These are phyloP conservation scores for Solanum aculeatissimum DNA, from an alignment of 305 asterid genomes.

Conservation along the genomic window DNA sequence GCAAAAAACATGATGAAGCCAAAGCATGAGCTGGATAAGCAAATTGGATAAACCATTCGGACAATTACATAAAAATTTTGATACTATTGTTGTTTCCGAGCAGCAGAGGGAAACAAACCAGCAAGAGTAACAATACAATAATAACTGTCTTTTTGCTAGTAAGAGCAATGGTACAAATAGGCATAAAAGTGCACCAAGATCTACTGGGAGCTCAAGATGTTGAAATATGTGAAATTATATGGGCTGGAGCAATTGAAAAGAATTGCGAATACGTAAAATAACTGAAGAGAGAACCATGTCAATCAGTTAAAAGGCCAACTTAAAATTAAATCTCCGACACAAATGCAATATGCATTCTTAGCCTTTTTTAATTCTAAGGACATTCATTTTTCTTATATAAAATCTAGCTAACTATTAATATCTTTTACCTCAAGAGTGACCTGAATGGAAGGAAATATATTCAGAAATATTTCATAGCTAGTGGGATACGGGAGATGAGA, in stretches of 20 bases:
- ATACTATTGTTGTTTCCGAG: neutral
- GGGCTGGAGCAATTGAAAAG: neutral
- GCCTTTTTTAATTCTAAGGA: neutral
- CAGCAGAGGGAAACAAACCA: neutral
- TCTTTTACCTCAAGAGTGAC: neutral
- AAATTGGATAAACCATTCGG: neutral
- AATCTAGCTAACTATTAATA: neutral
- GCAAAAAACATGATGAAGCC: slow-evolving; percentile 19
- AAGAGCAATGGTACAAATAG: neutral
- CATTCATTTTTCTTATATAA: neutral
- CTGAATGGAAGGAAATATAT: neutral
- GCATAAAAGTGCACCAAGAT: neutral
- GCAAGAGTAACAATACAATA: neutral
- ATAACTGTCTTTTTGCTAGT: neutral
- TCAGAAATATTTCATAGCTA: neutral
- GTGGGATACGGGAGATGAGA: neutral
- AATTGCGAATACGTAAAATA: neutral
- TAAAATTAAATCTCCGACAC: neutral
- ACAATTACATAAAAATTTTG: neutral
- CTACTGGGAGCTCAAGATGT: neutral
- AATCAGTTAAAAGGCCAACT: neutral
- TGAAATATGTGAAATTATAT: neutral
- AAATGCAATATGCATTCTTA: neutral
- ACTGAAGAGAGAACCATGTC: neutral
- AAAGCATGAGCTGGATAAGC: neutral